Evolutionary conservation across 2,329 filamentous ascomycete species (phyloP).

Genomic region (Mycosphaerella sp.): DNA sequence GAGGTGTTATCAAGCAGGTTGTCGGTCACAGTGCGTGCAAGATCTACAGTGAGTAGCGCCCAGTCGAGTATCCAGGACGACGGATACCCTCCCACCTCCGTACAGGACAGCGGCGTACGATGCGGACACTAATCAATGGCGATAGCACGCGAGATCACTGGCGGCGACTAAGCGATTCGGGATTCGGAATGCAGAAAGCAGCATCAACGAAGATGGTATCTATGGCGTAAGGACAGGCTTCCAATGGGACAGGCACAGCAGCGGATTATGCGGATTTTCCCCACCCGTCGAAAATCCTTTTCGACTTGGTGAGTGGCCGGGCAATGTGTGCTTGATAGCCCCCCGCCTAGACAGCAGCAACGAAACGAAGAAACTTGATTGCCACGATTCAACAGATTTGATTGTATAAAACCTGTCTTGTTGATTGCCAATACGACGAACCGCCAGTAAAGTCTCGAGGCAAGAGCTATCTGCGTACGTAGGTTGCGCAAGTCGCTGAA

Average conservation of each 20-base stretch:
- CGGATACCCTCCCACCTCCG: not conserved
- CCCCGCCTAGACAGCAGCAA: conserved; percentile 17
- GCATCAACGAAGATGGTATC: conserved; percentile 11
- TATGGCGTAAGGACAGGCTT: conserved; percentile 13
- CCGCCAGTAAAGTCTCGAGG: too few species aligned
- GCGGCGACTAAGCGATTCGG: conserved; percentile 15
- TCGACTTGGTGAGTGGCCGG: conserved; percentile 10
- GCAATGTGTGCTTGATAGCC: conserved; percentile 15
- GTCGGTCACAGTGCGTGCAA: conserved; percentile 94
- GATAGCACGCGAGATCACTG: conserved; percentile 15
- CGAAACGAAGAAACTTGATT: conserved; percentile 19
- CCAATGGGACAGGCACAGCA: conserved; percentile 11
- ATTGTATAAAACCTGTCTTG: not conserved
- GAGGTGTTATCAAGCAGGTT: conserved; percentile 97
- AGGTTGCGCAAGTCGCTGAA: too few species aligned
- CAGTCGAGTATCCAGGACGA: not conserved
- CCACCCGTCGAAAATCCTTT: not conserved
- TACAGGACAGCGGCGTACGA: not conserved
- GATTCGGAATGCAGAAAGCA: conserved; percentile 10
- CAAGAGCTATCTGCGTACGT: too few species aligned
- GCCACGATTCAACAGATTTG: conserved; percentile 1
- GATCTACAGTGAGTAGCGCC: conserved; percentile 76
- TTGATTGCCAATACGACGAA: too few species aligned
- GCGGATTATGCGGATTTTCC: conserved; percentile 10
- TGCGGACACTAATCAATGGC: conserved; percentile 3